Conservation (phyloP, 2,329 filamentous ascomycete species). For the Trichophyton schoenleinii region DNA sequence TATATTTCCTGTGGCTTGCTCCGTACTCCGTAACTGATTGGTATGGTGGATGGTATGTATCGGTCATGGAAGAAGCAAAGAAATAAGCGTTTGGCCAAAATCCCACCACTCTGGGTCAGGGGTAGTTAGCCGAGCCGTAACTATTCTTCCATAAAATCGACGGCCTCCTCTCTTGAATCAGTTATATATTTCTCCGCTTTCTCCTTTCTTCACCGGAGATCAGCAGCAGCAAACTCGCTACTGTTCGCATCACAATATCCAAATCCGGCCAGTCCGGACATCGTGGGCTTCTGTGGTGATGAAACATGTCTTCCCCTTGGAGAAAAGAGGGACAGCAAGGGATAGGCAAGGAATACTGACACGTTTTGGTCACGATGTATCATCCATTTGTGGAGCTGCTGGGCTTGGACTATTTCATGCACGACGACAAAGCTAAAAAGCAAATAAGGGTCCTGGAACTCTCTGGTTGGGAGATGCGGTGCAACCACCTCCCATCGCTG, state of each 20-base stretch:
- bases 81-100: conserved; percentile 4
- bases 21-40: neutral
- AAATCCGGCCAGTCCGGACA: neutral
- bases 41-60: neutral
- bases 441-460: neutral
- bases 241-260: neutral
- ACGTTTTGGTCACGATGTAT: conserved; percentile 5
- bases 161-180: neutral
- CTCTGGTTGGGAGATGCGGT: neutral
- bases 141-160: neutral
- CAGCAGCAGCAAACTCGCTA: neutral
- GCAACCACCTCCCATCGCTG: neutral
- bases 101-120: conserved; percentile 3
- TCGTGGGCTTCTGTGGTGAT: neutral
- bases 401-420: conserved; percentile 3
- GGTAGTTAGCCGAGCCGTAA: neutral
- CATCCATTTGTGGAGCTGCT: conserved; percentile 1
- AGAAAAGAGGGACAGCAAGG: neutral
- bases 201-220: neutral
- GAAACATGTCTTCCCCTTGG: neutral
- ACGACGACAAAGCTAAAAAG: conserved; percentile 3
- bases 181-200: neutral
- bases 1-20: neutral
- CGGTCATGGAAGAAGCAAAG: conserved; percentile 1
- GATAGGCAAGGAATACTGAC: neutral